Conservation (phyloP, 2,329 filamentous ascomycete genomes). For the Colletotrichum tropicicola region DNA sequence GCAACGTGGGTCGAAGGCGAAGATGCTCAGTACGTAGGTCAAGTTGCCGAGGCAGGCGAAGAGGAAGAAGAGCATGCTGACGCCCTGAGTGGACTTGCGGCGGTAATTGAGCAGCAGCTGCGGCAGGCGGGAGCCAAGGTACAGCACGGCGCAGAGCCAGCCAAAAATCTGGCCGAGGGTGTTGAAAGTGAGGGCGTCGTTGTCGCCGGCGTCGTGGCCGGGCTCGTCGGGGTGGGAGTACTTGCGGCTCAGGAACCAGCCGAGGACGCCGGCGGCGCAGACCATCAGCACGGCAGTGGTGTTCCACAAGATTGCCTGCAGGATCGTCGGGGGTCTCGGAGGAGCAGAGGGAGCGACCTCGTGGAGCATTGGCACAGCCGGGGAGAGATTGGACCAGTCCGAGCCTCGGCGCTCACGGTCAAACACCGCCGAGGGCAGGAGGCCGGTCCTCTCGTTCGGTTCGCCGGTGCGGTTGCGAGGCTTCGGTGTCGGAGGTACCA, state of each 20-base stretch:
- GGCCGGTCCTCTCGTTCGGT: slow-evolving; percentile 61
- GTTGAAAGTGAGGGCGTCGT: slow-evolving; percentile 71
- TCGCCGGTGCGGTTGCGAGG: slow-evolving; percentile 43
- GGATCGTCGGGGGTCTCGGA: slow-evolving; percentile 55
- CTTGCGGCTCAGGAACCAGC: slow-evolving; percentile 80
- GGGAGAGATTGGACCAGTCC: slow-evolving; percentile 75
- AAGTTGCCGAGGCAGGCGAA: slow-evolving; percentile 96
- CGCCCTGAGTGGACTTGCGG: slow-evolving; percentile 91
- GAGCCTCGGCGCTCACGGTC: slow-evolving; percentile 59
- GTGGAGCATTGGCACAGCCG: slow-evolving; percentile 78
- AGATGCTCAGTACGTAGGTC: slow-evolving; percentile 90
- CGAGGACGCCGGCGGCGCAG: slow-evolving; percentile 81
- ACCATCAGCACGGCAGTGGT: slow-evolving; percentile 80
- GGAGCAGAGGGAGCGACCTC: slow-evolving; percentile 53
- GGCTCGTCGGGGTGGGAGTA: slow-evolving; percentile 47
- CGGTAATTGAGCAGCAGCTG: slow-evolving; percentile 93
- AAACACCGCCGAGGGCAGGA: slow-evolving; percentile 44
- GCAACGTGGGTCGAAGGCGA: slow-evolving; percentile 86
- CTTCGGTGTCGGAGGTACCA: slow-evolving; percentile 52
- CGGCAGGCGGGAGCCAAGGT: slow-evolving; percentile 88
- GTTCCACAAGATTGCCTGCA: slow-evolving; percentile 77
- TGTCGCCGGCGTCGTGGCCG: slow-evolving; percentile 52
- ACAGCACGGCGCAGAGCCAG: slow-evolving; percentile 88
- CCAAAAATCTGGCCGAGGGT: slow-evolving; percentile 89
- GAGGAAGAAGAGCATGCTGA: slow-evolving; percentile 94